Conservation (phyloP, 2,329 filamentous ascomycete species). For the Ophiostoma perfectum region DNA sequence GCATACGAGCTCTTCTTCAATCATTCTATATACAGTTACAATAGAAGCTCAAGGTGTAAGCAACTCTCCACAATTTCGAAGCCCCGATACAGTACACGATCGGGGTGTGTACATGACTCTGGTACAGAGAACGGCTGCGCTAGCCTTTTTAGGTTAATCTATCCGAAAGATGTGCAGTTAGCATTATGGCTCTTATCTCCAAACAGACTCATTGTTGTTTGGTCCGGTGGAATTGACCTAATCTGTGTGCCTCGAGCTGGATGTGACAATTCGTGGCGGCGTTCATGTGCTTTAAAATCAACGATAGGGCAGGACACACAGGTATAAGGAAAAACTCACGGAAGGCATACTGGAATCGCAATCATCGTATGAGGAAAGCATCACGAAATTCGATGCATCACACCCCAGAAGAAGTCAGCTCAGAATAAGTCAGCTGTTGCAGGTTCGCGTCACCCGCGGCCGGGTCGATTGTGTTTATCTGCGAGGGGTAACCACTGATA, state of each 20-base stretch:
- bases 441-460: background rate
- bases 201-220: background rate
- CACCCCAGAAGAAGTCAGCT: background rate
- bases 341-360: background rate
- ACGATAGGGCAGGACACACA: slow-evolving; percentile 1
- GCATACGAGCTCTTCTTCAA: background rate
- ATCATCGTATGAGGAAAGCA: background rate
- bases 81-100: background rate
- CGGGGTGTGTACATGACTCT: background rate
- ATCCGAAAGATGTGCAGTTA: background rate
- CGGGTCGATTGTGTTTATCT: background rate
- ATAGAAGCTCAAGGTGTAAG: slow-evolving; percentile 5
- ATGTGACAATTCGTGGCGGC: background rate
- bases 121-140: slow-evolving; percentile 8
- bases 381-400: background rate
- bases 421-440: background rate
- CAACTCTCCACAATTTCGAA: slow-evolving; percentile 5
- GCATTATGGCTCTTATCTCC: background rate
- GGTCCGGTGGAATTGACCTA: slow-evolving; percentile 6
- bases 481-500: background rate
- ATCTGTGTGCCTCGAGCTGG: slow-evolving; percentile 2
- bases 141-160: slow-evolving; percentile 8
- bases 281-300: background rate
- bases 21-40: slow-evolving; percentile 13
- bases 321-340: background rate